These are phyloP conservation scores for Entomortierella beljakovae DNA, from an alignment of 192 early-diverging fungal species.

Conservation along the genomic window DNA sequence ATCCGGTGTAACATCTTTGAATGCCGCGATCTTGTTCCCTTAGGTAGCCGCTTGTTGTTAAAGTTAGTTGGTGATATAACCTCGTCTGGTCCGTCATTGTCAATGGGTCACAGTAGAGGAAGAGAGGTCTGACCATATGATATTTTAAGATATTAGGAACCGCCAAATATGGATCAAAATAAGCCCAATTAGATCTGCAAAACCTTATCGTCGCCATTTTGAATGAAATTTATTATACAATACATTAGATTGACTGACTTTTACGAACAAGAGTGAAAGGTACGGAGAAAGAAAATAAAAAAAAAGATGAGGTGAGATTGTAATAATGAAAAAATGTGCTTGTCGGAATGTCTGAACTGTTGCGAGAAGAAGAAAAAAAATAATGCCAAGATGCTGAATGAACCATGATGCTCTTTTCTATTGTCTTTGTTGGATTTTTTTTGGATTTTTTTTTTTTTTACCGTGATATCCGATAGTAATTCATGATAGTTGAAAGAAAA, in stretches of 20 bases:
- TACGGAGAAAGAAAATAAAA: neutral
- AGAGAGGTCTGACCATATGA: too few species aligned
- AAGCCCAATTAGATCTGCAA: too few species aligned
- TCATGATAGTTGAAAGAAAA: neutral
- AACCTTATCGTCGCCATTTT: too few species aligned
- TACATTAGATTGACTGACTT: neutral
- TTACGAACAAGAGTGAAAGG: too few species aligned
- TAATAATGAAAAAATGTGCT: neutral
- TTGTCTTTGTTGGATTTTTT: too few species aligned
- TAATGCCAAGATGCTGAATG: too few species aligned
- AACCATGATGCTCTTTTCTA: too few species aligned
- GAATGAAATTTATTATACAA: neutral
- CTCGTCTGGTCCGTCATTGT: neutral
- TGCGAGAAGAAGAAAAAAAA: neutral
- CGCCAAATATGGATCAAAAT: too few species aligned
- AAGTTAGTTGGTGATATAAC: neutral
- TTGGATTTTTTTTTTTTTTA: too few species aligned
- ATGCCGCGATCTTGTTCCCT: neutral
- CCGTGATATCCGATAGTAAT: too few species aligned
- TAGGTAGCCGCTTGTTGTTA: slow-evolving; percentile 2
- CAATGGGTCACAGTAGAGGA: too few species aligned
- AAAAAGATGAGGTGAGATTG: neutral
- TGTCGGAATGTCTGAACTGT: neutral
- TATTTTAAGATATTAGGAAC: too few species aligned
- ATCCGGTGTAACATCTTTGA: neutral